Conservation (phyloP, 305 asterid genomes). For the Fraxinus nigra region DNA sequence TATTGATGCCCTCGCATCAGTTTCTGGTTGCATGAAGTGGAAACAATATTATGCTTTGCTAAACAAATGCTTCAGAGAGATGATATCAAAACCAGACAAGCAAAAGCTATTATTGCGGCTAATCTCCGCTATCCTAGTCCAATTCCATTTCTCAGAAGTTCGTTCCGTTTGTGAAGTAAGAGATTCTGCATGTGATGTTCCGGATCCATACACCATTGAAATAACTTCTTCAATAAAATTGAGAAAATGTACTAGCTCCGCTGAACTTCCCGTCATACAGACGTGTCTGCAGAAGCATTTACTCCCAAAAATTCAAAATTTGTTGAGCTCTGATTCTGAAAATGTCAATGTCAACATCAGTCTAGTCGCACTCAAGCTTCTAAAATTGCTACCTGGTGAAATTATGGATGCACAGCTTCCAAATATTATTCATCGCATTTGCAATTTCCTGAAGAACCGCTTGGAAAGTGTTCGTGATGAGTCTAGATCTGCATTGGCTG, state of each 20-base stretch:
- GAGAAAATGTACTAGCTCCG: slow-evolving; percentile 26
- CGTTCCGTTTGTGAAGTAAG: slow-evolving; percentile 34
- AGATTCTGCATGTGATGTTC: slow-evolving; percentile 40
- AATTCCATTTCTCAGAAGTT: slow-evolving; percentile 62
- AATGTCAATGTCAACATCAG: slow-evolving; percentile 69
- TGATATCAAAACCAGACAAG: slow-evolving; percentile 67
- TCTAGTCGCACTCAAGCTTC: slow-evolving; percentile 80
- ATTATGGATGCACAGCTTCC: slow-evolving; percentile 80
- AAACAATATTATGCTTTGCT: slow-evolving; percentile 60
- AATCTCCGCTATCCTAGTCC: slow-evolving; percentile 69
- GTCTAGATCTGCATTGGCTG: slow-evolving; percentile 87
- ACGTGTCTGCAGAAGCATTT: slow-evolving; percentile 49
- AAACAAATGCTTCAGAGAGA: slow-evolving; percentile 67
- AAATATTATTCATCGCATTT: slow-evolving; percentile 80
- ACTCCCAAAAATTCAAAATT: slow-evolving; percentile 78
- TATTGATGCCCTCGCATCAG: slow-evolving; percentile 69
- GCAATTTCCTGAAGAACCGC: slow-evolving; percentile 77
- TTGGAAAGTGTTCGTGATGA: slow-evolving; percentile 88
- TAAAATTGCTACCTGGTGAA: slow-evolving; percentile 81
- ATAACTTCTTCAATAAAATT: slow-evolving; percentile 31
- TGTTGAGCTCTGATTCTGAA: slow-evolving; percentile 64
- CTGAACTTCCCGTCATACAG: slow-evolving; percentile 43
- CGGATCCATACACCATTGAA: slow-evolving; percentile 35
- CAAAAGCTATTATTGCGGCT: slow-evolving; percentile 70
- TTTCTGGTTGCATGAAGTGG: slow-evolving; percentile 86